Evolutionary conservation across 345 rosid genomes (phyloP).

Genomic region (Eutrema heterophyllum): DNA sequence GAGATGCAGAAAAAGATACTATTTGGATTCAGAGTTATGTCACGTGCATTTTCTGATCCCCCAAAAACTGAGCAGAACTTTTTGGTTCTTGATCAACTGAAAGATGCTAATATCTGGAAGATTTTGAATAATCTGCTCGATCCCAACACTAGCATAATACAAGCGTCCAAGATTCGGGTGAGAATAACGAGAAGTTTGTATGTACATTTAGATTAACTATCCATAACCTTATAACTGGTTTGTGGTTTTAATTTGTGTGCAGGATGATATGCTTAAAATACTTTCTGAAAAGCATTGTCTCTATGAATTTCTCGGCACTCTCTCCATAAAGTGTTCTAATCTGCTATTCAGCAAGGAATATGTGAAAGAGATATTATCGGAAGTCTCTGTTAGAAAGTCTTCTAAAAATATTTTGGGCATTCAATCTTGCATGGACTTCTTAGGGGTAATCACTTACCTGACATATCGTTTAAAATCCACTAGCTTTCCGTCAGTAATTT

Average conservation of each 20-base stretch:
- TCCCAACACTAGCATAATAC: conserved; percentile 60
- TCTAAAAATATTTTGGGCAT: conserved; percentile 45
- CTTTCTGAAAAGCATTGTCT: conserved; percentile 86
- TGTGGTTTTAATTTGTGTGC: conserved; percentile 33
- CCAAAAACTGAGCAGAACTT: conserved; percentile 81
- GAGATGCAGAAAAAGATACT: conserved; percentile 77
- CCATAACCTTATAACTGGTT: not conserved
- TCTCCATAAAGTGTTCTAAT: conserved; percentile 86
- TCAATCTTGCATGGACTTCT: conserved; percentile 76
- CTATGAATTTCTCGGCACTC: conserved; percentile 74
- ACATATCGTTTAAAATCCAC: conserved; percentile 10
- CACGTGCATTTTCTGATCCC: conserved; percentile 87
- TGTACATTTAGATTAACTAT: not conserved
- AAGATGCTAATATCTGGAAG: conserved; percentile 93
- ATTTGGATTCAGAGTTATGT: conserved; percentile 80
- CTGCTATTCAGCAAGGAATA: conserved; percentile 83
- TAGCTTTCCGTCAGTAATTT: not conserved
- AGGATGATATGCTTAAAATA: conserved; percentile 89
- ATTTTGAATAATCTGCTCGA: conserved; percentile 64
- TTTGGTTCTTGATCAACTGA: conserved; percentile 85
- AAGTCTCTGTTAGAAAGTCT: conserved; percentile 57
- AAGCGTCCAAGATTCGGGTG: conserved; percentile 65
- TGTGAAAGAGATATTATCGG: conserved; percentile 71
- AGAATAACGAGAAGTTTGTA: conserved; percentile 22
- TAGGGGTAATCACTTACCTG: conserved; percentile 64